Conservation (phyloP, 768 basidiomycete genomes). For the Cystobasidiopsis lactophilus region DNA sequence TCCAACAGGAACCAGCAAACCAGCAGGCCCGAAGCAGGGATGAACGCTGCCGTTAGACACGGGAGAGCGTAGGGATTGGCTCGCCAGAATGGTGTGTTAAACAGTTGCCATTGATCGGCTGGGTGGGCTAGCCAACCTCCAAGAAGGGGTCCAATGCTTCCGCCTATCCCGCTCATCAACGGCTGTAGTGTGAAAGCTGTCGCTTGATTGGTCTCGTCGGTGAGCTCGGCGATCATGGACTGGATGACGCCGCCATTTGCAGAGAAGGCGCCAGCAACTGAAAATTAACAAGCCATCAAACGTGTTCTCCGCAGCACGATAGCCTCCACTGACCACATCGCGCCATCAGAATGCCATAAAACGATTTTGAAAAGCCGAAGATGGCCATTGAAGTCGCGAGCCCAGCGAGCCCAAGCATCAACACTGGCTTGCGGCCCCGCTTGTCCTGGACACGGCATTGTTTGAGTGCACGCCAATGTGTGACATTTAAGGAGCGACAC, state of each 20-base stretch:
- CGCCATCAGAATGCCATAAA: constrained; percentile 6
- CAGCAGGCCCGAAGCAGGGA: too few relatives aligned
- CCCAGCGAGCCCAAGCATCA: constrained; percentile 11
- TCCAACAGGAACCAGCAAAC: too few relatives aligned
- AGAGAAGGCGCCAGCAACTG: constrained; percentile 11
- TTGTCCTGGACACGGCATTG: too few relatives aligned
- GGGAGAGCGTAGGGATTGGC: too few relatives aligned
- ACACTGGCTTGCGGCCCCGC: constrained; percentile 9
- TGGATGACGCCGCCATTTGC: constrained; percentile 10
- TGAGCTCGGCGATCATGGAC: constrained; percentile 24
- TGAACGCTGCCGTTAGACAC: too few relatives aligned
- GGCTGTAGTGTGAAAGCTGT: constrained; percentile 15
- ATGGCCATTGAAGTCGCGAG: constrained; percentile 8
- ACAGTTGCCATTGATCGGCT: too few relatives aligned
- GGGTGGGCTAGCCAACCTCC: too few relatives aligned
- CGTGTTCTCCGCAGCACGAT: too few relatives aligned
- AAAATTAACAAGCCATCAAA: too few relatives aligned
- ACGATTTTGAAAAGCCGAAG: constrained; percentile 9
- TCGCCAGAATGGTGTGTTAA: too few relatives aligned
- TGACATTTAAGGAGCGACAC: constrained; percentile 1
- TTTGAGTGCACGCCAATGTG: neutral
- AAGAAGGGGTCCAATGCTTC: neutral
- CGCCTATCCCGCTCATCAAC: constrained; percentile 4
- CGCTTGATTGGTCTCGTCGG: constrained; percentile 15
- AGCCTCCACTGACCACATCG: too few relatives aligned